Evolutionary conservation across 2,329 filamentous ascomycete species (phyloP), one percentile per base, ranked within the genome.

Genomic region (Aspergillus aculeatus): DNA sequence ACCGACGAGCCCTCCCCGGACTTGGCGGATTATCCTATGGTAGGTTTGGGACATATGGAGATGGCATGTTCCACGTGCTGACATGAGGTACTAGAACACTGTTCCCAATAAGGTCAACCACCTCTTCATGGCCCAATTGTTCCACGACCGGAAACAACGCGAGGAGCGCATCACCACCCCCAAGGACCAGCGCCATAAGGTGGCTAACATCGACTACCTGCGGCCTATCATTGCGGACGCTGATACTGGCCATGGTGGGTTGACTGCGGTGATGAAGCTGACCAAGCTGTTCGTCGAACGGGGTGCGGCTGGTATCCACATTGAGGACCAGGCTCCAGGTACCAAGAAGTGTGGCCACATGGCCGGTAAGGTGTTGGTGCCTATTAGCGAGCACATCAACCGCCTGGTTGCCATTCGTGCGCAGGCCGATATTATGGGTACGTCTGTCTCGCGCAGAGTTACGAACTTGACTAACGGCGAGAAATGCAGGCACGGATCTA

Each of bases 301-400:
- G 78, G 95, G 95, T 69, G 95, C 95, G 50, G 95, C 95, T 47
- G 95, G 95, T 67, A 97, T 99, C 72, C 95, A 99, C 80, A 97
- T 99, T 69, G 95, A 99, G 80, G 95, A 99, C 76, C 95, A 98
- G 80, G 94, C 95, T 4, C 94, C 95, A 3, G 95, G 95, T 57
- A 98, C 95, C 53, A 99, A 99, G 86, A 99, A 99, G 86, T 99
- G 95, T 77, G 95, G 95, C 64, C 95, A 98, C 81, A 98, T 98
- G 95, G 95, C 95, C 66, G 95, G 95, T 73, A 98, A 98, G 82
- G 95, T 98, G 48, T 83, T 99, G 62, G 95, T 99, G 55, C 95
- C 95, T 54, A 96, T 97, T 74, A 91, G 87, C 78, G 95, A 99
- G 82, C 95, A 99, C 82, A 97, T 98, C 81, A 98, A 97, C 82